Evolutionary conservation across 352 stramenopile genomes (phyloP).

Genomic region (Globisporangium cylindrosporum): DNA sequence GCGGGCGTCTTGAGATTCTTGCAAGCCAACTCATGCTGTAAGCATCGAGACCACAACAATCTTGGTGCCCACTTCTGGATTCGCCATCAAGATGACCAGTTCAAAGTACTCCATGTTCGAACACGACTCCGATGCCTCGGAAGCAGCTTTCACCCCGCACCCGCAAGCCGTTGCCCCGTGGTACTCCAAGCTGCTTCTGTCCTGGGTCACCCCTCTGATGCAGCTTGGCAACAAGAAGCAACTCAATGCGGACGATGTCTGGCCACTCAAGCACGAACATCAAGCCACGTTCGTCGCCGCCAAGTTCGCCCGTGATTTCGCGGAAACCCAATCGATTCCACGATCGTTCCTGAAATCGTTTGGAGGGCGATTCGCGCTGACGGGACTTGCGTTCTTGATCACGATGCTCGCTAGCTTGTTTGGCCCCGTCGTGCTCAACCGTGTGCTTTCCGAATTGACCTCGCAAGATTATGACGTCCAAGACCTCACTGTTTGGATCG

Average conservation of each 20-base stretch:
- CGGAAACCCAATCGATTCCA: conserved; percentile 29
- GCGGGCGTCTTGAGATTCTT: too few species aligned
- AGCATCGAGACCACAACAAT: background rate
- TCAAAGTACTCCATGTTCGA: background rate
- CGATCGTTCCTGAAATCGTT: conserved; percentile 31
- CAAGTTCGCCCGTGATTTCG: conserved; percentile 29
- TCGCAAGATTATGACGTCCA: conserved; percentile 19
- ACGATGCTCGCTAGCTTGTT: conserved; percentile 51
- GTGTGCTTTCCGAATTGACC: conserved; percentile 41
- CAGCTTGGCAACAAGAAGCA: conserved; percentile 43
- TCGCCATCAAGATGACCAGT: conserved; percentile 1
- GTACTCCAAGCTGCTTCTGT: conserved; percentile 35
- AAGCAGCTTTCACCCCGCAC: background rate
- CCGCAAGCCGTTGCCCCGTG: conserved; percentile 4
- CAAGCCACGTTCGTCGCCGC: conserved; percentile 25
- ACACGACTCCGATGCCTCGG: too few species aligned
- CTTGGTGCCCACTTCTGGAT: background rate
- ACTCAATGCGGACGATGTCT: conserved; percentile 44
- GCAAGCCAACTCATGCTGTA: too few species aligned
- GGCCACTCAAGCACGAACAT: conserved; percentile 32
- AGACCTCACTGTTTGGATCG: conserved; percentile 33
- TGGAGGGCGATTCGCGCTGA: conserved; percentile 33
- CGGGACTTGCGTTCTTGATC: conserved; percentile 40
- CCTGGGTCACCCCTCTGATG: conserved; percentile 53
- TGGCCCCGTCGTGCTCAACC: conserved; percentile 43